phyloP scores from a whole-genome alignment of 2,329 filamentous ascomycete genomes.

The Apiospora hydei region DNA sequence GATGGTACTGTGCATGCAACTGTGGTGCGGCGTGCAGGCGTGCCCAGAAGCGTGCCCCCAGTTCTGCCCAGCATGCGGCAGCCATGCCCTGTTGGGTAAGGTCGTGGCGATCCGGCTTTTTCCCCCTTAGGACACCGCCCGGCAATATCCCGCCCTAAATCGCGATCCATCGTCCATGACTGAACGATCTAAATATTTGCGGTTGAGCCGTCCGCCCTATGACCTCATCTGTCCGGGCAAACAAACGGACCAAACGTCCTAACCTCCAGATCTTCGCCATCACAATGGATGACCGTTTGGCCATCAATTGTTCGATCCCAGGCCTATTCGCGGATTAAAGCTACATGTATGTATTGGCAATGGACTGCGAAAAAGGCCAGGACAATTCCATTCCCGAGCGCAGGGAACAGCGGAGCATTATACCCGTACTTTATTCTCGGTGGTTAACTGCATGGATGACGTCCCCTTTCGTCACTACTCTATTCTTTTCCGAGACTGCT shows the following conservation, averaged over 20 bases:
- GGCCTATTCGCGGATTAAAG: background rate
- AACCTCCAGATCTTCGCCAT: background rate
- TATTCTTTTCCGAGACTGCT: background rate
- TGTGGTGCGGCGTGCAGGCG: too few species aligned
- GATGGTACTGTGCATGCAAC: background rate
- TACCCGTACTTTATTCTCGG: conserved; percentile 6
- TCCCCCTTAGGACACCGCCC: conserved; percentile 23
- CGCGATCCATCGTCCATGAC: conserved; percentile 22
- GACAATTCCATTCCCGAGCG: background rate
- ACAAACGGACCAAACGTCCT: background rate
- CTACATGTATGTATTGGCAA: background rate
- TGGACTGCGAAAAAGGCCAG: background rate
- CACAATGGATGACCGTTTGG: background rate
- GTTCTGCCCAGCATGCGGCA: background rate
- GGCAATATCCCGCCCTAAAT: conserved; percentile 12
- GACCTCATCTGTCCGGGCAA: conserved; percentile 3
- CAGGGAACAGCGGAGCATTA: conserved; percentile 3
- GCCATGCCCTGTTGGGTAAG: background rate
- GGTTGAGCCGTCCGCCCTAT: background rate
- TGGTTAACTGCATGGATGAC: conserved; percentile 27
- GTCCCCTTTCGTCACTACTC: conserved; percentile 23
- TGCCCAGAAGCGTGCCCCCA: background rate
- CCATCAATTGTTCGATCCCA: background rate
- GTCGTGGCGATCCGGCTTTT: conserved; percentile 25
- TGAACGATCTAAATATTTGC: background rate